Percentiles rank a stretch among this genome's conserved stretches.
Conservation (phyloP, 2,329 filamentous ascomycete species). For the Periconia digitata region DNA sequence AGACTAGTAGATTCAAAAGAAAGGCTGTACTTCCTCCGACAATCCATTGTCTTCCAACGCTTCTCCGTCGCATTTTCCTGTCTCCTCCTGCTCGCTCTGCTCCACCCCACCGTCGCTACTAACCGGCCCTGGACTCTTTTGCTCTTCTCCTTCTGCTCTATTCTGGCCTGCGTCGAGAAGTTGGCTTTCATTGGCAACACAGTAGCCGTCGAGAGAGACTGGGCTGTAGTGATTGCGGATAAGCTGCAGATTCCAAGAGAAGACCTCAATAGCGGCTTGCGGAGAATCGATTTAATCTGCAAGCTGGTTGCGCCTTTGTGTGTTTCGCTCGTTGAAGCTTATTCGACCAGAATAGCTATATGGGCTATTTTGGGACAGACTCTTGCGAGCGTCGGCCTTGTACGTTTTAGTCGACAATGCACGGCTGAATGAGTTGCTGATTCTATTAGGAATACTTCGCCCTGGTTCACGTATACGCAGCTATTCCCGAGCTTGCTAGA, state of each 20-base stretch:
- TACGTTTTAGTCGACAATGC: background rate
- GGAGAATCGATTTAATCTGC: conserved; percentile 61
- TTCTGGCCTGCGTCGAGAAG: conserved; percentile 70
- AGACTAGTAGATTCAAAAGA: conserved; percentile 57
- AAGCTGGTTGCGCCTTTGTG: conserved; percentile 58
- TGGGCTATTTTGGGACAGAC: conserved; percentile 55
- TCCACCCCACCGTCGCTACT: conserved; percentile 7
- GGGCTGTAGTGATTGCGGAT: conserved; percentile 60
- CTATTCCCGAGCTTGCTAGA: conserved; percentile 33
- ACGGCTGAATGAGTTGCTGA: background rate
- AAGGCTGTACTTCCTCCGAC: conserved; percentile 43
- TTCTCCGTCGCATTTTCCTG: conserved; percentile 37
- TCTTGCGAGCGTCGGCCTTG: conserved; percentile 46
- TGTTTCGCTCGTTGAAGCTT: conserved; percentile 53
- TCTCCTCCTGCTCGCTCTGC: conserved; percentile 23
- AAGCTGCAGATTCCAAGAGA: conserved; percentile 26
- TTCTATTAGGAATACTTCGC: conserved; percentile 52
- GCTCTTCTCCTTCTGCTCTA: conserved; percentile 39
- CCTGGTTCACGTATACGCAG: conserved; percentile 48
- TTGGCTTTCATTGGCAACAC: conserved; percentile 65
- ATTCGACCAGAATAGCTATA: conserved; percentile 55
- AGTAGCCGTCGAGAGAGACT: conserved; percentile 71
- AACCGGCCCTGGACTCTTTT: conserved; percentile 25
- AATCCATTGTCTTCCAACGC: conserved; percentile 45
- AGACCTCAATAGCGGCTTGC: conserved; percentile 60